Evolutionary conservation across 352 stramenopile species (phyloP).

Genomic region (Phytophthora meadii): DNA sequence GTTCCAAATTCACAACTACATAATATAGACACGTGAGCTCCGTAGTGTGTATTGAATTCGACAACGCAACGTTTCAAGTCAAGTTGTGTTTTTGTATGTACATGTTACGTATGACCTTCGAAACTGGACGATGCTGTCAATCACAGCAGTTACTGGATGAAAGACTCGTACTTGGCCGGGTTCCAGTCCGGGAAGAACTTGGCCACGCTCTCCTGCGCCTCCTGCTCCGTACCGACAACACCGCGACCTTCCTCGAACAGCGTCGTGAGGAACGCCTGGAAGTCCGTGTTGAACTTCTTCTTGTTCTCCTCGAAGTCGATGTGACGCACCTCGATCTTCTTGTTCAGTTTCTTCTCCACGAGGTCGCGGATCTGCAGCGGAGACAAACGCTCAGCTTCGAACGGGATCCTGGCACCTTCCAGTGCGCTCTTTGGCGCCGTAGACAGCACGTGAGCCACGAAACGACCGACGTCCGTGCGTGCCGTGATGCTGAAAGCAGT

Average conservation of each 20-base stretch:
- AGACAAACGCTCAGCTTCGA: constrained; percentile 27
- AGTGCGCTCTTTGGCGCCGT: constrained; percentile 15
- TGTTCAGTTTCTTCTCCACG: constrained; percentile 33
- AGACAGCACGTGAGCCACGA: constrained; percentile 26
- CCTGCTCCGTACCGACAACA: constrained; percentile 17
- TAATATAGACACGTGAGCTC: too few relatives aligned
- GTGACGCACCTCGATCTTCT: constrained; percentile 27
- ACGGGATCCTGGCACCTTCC: constrained; percentile 13
- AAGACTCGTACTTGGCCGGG: constrained; percentile 25
- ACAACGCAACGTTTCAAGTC: too few relatives aligned
- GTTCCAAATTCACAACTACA: too few relatives aligned
- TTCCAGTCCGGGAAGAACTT: constrained; percentile 37
- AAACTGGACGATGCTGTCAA: too few relatives aligned
- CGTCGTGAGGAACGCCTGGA: constrained; percentile 22
- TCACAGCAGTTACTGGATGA: constrained; percentile 11
- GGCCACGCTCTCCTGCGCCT: constrained; percentile 17
- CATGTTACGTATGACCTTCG: too few relatives aligned
- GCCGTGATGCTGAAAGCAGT: constrained; percentile 25
- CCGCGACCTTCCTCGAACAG: constrained; percentile 23
- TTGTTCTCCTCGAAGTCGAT: constrained; percentile 32
- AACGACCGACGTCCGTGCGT: constrained; percentile 19
- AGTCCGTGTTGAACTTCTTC: constrained; percentile 26
- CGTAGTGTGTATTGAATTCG: too few relatives aligned
- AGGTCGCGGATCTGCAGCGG: constrained; percentile 23
- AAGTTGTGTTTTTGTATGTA: too few relatives aligned